Conservation (phyloP, 2,329 filamentous ascomycete genomes). For the Knufia petricola region DNA sequence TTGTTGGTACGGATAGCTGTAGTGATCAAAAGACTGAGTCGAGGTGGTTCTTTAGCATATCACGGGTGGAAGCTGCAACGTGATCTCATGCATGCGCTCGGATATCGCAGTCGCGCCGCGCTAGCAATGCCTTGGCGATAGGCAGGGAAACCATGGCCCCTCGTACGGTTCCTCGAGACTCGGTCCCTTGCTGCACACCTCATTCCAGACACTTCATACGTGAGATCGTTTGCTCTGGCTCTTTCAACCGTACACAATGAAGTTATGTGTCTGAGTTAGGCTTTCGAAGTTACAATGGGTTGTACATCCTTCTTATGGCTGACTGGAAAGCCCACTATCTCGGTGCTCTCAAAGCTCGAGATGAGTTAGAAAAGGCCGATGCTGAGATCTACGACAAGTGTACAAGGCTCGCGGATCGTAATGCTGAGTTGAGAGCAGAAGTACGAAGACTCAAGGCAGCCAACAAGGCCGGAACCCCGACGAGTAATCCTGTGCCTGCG, state of each 20-base stretch:
- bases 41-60: conserved; percentile 4
- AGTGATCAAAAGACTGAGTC: not conserved
- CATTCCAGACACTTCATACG: not conserved
- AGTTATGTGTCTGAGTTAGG: not conserved
- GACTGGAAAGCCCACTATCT: conserved; percentile 78
- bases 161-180: too few species aligned
- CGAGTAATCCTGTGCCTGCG: conserved; percentile 20
- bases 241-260: not conserved
- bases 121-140: not conserved
- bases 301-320: conserved; percentile 38
- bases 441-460: conserved; percentile 44
- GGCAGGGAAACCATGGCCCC: not conserved
- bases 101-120: not conserved
- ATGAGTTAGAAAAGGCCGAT: conserved; percentile 57
- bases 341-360: conserved; percentile 60
- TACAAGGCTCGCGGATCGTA: conserved; percentile 32
- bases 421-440: conserved; percentile 16
- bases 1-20: not conserved
- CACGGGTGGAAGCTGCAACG: not conserved
- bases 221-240: not conserved
- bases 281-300: not conserved
- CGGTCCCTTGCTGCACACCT: too few species aligned
- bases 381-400: conserved; percentile 68
- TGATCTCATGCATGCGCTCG: not conserved
- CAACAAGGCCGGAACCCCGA: conserved; percentile 48